Percentiles rank a stretch among this genome's conserved stretches.
Conservation (phyloP, 345 rosid genomes). For the Lenwebbia sp. region DNA sequence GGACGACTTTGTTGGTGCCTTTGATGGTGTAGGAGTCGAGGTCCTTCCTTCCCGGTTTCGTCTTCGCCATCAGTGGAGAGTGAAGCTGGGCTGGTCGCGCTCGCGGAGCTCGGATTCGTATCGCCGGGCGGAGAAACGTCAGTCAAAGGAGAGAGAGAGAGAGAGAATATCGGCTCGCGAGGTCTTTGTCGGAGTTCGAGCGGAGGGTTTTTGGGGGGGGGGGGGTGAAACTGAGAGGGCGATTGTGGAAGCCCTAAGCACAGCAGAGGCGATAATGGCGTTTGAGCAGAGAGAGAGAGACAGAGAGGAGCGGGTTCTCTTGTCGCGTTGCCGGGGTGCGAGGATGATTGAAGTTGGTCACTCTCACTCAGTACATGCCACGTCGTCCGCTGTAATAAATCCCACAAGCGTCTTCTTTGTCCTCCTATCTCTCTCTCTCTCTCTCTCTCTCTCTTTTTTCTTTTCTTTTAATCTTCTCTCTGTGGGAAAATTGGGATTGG, state of each 20-base stretch:
- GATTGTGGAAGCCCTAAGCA: not conserved
- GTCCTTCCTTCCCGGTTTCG: conserved; percentile 7
- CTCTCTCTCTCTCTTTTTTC: not conserved
- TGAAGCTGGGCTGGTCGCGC: not conserved
- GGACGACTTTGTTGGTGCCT: conserved; percentile 13
- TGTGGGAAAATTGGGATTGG: not conserved
- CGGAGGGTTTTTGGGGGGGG: not conserved
- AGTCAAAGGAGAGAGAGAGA: not conserved
- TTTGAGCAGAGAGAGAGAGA: not conserved
- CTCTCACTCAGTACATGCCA: not conserved
- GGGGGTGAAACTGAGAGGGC: not conserved
- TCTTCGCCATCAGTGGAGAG: conserved; percentile 2
- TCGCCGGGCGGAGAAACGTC: not conserved
- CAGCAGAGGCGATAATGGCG: not conserved
- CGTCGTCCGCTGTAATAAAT: not conserved
- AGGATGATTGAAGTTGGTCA: not conserved
- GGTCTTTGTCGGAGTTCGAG: not conserved
- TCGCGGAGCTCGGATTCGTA: not conserved
- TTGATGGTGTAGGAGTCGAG: conserved; percentile 13
- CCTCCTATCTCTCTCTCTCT: not conserved
- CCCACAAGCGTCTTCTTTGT: not conserved
- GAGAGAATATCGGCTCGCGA: not conserved
- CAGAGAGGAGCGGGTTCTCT: not conserved
- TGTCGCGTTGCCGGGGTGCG: not conserved
- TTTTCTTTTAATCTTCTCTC: not conserved